Conservation (phyloP, 2,329 filamentous ascomycete species). For the Sporothrix globosa region DNA sequence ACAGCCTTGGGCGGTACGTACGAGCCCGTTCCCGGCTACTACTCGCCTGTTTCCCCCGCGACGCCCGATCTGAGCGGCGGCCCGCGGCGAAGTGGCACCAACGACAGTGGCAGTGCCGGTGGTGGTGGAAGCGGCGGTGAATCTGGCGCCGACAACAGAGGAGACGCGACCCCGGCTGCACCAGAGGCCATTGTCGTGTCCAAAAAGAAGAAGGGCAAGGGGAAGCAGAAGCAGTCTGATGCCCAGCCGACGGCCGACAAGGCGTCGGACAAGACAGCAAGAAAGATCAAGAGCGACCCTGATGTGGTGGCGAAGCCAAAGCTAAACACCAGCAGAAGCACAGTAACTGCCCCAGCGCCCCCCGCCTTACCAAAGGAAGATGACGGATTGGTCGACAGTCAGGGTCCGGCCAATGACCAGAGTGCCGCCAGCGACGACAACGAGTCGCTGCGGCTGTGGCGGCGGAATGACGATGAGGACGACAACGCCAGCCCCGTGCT, state of each 20-base stretch:
- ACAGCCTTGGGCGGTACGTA: constrained; percentile 34
- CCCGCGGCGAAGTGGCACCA: constrained; percentile 5
- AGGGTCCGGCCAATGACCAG: not conserved
- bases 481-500: not conserved
- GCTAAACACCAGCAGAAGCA: not conserved
- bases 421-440: constrained; percentile 19
- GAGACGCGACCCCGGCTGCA: not conserved
- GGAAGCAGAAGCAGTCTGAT: constrained; percentile 33
- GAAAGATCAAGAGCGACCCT: not conserved
- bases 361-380: not conserved
- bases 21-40: constrained; percentile 45
- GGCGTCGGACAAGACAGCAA: not conserved
- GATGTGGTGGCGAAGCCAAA: not conserved
- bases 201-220: constrained; percentile 38
- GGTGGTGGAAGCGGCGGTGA: not conserved
- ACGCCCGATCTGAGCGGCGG: constrained; percentile 12
- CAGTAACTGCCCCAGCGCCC: not conserved
- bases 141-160: not conserved
- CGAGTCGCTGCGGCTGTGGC: constrained; percentile 37
- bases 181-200: constrained; percentile 18
- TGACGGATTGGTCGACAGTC: constrained; percentile 2
- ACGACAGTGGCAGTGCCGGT: constrained; percentile 18
- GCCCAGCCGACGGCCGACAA: constrained; percentile 29
- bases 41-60: constrained; percentile 19
- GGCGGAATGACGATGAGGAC: constrained; percentile 25